Evolutionary conservation across 495 filamentous ascomycete species (phyloP), one percentile per base, ranked within the genome.

Genomic region (Xylaria flabelliformis): DNA sequence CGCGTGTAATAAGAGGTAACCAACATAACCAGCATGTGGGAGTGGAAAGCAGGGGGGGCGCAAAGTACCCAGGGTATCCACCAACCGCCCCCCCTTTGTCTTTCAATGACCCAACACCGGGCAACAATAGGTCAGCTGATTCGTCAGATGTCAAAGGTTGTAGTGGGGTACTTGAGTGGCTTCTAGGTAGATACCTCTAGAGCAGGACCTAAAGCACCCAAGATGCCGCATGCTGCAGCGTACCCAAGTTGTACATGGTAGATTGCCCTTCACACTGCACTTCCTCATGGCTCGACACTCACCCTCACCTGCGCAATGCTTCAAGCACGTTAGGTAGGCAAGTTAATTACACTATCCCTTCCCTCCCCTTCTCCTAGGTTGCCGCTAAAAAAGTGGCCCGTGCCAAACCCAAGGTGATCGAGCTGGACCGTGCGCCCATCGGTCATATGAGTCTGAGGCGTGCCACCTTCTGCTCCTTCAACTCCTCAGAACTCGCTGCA

Each of bases 371-470:
- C 39, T 26, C 34, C 12, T 48, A 51, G 48, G 66, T 32, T 39
- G 69, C 69, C 69, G 59, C 69, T 70, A 70, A 56, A 53, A 55
- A 56, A 21, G 69, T 71, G 69, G 69, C 46, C 62, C 69, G 70
- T 72, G 53, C 70, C 39, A 65, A 48, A 34, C 46, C 29, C 7
- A 46, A 64, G 58, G 61, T 36, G 44, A 67, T 72, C 51, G 39
- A 41, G 62, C 63, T 78, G 77, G 77, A 77, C 77, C 77, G 77
- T 78, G 77, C 77, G 55, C 66, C 63, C 68, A 61, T 39, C 72
- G 74, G 75, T 77, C 75, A 78, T 78, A 78, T 78, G 77, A 72
- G 75, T 78, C 75, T 73, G 72, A 78, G 75, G 70, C 75, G 77
- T 77, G 77, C 75, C 77, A 78, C 75, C 77, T 75, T 77, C 75